Conservation (phyloP, 2,329 filamentous ascomycete species). For the Aspergillus bombycis region DNA sequence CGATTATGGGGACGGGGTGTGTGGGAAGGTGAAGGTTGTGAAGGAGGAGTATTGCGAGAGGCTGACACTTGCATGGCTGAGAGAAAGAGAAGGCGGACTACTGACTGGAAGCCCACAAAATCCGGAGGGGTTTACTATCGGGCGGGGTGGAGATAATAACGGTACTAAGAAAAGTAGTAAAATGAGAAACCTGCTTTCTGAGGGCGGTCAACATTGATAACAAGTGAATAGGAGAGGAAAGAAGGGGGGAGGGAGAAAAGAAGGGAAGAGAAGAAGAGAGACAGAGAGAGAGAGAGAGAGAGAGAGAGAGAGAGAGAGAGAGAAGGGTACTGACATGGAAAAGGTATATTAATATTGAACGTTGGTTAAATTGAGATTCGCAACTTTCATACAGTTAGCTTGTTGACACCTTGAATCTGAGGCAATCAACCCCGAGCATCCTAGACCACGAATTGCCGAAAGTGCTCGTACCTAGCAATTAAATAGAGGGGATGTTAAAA, state of each 20-base stretch:
- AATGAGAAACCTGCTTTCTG: background rate
- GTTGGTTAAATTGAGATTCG: background rate
- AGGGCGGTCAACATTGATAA: background rate
- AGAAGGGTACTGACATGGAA: background rate
- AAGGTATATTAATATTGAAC: background rate
- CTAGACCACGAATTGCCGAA: no score
- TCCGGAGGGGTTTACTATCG: constrained; percentile 29
- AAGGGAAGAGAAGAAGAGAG: no score
- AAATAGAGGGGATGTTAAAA: background rate
- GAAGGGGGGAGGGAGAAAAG: background rate
- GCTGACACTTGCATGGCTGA: constrained; percentile 28
- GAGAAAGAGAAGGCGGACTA: constrained; percentile 9
- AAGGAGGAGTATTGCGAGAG: constrained; percentile 23
- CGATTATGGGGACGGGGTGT: constrained; percentile 28
- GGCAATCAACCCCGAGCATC: background rate
- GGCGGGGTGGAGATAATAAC: constrained; percentile 18
- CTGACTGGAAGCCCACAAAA: constrained; percentile 17
- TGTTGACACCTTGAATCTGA: background rate
- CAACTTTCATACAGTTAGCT: background rate
- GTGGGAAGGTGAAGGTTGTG: constrained; percentile 19
- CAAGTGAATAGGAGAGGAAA: background rate
- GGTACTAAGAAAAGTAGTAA: background rate
- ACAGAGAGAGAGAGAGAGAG: background rate
- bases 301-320: background rate
- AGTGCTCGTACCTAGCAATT: background rate